These are phyloP conservation scores for Vinca major DNA, from an alignment of 305 asterid species.

Conservation along the genomic window DNA sequence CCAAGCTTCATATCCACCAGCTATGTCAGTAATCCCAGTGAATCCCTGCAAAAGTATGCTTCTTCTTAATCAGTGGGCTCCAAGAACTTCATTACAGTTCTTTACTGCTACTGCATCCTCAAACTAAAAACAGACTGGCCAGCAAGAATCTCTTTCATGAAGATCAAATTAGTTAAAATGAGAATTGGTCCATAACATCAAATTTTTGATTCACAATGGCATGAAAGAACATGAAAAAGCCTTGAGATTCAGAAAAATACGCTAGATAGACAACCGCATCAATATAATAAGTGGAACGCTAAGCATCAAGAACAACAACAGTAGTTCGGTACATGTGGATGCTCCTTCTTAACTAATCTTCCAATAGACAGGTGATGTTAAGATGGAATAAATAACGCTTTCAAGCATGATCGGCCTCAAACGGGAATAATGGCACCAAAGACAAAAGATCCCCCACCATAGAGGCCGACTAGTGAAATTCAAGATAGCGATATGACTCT, in stretches of 20 bases:
- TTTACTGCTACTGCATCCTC: neutral
- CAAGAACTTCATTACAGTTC: no score
- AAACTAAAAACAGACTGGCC: neutral
- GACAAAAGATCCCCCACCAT: neutral
- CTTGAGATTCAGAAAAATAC: no score
- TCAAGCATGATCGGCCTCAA: no score
- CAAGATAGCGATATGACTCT: neutral
- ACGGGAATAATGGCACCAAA: neutral
- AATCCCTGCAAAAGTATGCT: constrained; percentile 39
- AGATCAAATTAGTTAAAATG: neutral
- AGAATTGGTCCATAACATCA: neutral
- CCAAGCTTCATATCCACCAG: constrained; percentile 80
- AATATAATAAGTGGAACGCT: neutral
- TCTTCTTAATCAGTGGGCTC: neutral
- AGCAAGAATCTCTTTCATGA: neutral
- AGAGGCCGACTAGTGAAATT: neutral
- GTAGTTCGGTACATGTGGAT: no score
- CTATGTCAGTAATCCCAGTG: constrained; percentile 58
- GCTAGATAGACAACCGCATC: no score
- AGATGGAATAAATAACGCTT: neutral
- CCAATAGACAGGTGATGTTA: neutral
- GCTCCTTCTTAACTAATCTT: neutral
- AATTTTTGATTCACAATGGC: neutral
- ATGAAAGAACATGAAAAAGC: neutral
- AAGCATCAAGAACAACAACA: neutral